Percentiles rank a stretch among this genome's conserved stretches.
Conservation (phyloP, 305 asterid species). For the Solanum hybrid region DNA sequence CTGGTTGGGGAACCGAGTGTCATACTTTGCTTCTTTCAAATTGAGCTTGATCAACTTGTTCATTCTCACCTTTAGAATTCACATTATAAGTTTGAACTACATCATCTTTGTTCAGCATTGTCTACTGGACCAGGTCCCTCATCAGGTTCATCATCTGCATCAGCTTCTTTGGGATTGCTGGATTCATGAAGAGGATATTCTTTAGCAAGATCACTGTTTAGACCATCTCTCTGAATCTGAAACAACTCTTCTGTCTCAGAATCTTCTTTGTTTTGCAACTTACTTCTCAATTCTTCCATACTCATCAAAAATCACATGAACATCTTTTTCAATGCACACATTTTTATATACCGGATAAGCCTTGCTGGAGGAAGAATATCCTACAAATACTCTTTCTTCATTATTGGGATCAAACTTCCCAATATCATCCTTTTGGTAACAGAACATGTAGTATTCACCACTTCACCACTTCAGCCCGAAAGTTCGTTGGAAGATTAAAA, state of each 20-base stretch:
- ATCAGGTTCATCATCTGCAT: background rate
- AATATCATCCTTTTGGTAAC: no score
- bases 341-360: background rate
- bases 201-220: background rate
- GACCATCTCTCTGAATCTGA: background rate
- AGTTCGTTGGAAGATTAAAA: no score
- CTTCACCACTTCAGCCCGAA: no score
- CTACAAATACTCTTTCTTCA: background rate
- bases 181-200: background rate
- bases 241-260: background rate
- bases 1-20: background rate
- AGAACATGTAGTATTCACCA: no score
- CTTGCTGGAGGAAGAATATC: background rate
- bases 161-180: background rate
- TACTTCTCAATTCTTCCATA: background rate
- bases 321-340: background rate
- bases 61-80: no score
- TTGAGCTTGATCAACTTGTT: no score
- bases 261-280: background rate
- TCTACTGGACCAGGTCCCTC: background rate
- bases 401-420: background rate
- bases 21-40: no score
- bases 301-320: background rate
- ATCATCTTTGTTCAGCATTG: background rate
- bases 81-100: background rate